phyloP scores from a whole-genome alignment of 2,329 filamentous ascomycete genomes.

The Calonectria honghensis region DNA sequence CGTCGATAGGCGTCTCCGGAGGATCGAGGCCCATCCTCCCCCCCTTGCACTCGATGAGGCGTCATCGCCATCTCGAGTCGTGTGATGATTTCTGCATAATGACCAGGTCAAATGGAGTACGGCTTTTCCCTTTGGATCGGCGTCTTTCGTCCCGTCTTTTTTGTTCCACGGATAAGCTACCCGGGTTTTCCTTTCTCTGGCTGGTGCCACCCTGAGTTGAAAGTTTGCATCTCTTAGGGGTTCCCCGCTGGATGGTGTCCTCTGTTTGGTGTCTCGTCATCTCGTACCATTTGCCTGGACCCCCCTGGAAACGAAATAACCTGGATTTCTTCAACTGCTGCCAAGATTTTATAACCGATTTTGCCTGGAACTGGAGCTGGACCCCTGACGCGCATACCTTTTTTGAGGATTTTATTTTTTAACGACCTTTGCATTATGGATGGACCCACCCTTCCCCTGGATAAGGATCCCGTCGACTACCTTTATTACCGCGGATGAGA shows the following conservation, averaged over 20 bases:
- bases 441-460: conserved; percentile 49
- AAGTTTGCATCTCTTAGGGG: conserved; percentile 56
- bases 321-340: conserved; percentile 52
- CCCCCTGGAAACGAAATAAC: conserved; percentile 47
- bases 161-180: conserved; percentile 53
- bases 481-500: conserved; percentile 58
- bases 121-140: conserved; percentile 54
- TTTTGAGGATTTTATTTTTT: conserved; percentile 50
- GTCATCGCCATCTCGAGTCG: conserved; percentile 51
- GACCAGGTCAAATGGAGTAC: conserved; percentile 54
- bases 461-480: conserved; percentile 54
- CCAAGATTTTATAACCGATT: conserved; percentile 50
- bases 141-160: conserved; percentile 53
- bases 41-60: conserved; percentile 49
- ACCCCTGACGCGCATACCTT: conserved; percentile 48
- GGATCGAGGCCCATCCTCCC: conserved; percentile 46
- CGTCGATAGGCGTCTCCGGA: conserved; percentile 58
- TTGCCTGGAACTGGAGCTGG: conserved; percentile 50
- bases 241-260: conserved; percentile 54
- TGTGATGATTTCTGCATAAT: conserved; percentile 58
- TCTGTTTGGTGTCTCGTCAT: conserved; percentile 49
- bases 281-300: conserved; percentile 46
- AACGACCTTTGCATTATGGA: conserved; percentile 55
- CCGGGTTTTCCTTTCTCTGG: conserved; percentile 51
- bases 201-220: conserved; percentile 53